Evolutionary conservation across 306 rosid species (phyloP).

Genomic region (Betula pendula): DNA sequence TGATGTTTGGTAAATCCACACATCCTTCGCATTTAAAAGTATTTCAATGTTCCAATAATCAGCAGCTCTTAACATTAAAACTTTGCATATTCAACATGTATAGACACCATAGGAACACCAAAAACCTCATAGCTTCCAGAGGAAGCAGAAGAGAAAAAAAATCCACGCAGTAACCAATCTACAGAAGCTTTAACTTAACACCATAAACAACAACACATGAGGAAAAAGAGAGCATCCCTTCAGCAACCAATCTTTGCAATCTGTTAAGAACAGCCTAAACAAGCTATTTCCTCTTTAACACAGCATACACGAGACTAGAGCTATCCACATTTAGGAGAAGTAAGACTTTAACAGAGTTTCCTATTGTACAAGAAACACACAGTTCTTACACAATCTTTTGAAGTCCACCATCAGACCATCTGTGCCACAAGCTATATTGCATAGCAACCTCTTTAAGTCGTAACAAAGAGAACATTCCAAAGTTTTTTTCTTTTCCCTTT

Average conservation of each 20-base stretch:
- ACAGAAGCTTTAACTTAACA: background rate
- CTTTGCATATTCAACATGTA: background rate
- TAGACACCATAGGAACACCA: background rate
- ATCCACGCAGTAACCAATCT: background rate
- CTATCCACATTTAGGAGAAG: background rate
- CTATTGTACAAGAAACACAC: background rate
- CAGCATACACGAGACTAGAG: background rate
- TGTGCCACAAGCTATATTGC: too few relatives aligned
- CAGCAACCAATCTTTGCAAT: background rate
- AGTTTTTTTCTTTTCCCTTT: background rate
- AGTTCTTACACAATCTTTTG: background rate
- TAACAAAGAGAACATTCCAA: too few relatives aligned
- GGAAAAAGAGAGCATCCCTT: background rate
- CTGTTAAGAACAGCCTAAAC: background rate
- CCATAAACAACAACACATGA: background rate
- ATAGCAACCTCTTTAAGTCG: too few relatives aligned
- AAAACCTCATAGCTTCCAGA: background rate
- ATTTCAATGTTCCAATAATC: background rate
- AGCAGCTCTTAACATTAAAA: conserved; percentile 6
- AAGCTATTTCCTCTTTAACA: conserved; percentile 1
- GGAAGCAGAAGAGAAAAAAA: background rate
- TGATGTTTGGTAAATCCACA: conserved; percentile 4
- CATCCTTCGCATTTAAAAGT: conserved; percentile 4
- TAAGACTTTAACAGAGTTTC: background rate
- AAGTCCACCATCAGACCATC: background rate